These are phyloP conservation scores for Kodamaea leandrae DNA, from an alignment of 805 yeast species.

Conservation along the genomic window DNA sequence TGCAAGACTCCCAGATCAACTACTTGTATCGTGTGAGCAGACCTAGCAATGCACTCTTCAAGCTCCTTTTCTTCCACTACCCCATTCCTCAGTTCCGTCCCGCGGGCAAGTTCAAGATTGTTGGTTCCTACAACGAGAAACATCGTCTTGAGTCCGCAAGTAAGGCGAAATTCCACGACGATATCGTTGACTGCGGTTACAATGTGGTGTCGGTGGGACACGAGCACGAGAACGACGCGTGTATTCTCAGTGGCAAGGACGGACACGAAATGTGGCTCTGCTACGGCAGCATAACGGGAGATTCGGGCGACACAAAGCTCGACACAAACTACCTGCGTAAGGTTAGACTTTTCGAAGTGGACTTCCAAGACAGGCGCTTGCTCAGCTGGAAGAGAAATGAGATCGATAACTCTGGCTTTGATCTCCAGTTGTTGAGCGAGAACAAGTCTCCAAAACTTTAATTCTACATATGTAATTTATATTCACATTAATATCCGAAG, in stretches of 20 bases:
- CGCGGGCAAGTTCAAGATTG: constrained; percentile 33
- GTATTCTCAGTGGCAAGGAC: constrained; percentile 26
- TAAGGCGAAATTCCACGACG: constrained; percentile 29
- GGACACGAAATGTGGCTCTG: constrained; percentile 34
- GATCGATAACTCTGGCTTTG: constrained; percentile 21
- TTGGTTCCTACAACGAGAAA: constrained; percentile 40
- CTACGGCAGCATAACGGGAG: constrained; percentile 39
- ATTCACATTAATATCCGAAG: no score
- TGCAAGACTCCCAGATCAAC: constrained; percentile 35
- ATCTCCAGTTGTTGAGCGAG: constrained; percentile 21
- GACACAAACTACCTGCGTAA: constrained; percentile 28
- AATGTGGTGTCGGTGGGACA: constrained; percentile 41
- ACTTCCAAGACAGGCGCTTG: constrained; percentile 23
- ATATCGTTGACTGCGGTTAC: constrained; percentile 34
- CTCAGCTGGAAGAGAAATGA: constrained; percentile 40
- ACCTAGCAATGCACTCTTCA: constrained; percentile 16
- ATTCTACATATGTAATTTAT: not conserved
- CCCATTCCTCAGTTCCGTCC: constrained; percentile 45
- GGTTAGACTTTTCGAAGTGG: constrained; percentile 34
- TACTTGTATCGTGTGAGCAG: constrained; percentile 27
- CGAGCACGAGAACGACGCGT: constrained; percentile 45
- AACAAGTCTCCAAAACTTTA: not conserved
- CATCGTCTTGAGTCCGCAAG: constrained; percentile 31
- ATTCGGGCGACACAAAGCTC: constrained; percentile 29
- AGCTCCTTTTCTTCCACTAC: constrained; percentile 37